A percentile compares a stretch with the other conserved stretches of the same genome.
These are phyloP conservation scores for Rutstroemia sp. DNA, from an alignment of 2,329 filamentous ascomycete genomes.

Conservation along the genomic window DNA sequence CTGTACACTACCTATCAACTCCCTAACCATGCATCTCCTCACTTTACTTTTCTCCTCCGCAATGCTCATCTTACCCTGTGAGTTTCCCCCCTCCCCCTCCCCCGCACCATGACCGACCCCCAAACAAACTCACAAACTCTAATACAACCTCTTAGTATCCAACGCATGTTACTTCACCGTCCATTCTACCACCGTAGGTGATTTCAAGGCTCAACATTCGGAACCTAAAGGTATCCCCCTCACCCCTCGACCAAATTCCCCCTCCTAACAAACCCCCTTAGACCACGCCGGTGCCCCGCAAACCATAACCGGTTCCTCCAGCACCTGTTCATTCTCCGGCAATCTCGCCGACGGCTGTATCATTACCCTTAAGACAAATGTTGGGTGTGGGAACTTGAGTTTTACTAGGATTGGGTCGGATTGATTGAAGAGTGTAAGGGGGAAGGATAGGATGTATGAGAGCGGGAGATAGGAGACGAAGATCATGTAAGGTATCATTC, in stretches of 20 bases:
- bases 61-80: neutral
- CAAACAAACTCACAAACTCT: neutral
- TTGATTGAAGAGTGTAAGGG: no score
- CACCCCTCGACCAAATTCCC: neutral
- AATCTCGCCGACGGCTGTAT: neutral
- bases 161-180: neutral
- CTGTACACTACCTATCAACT: no score
- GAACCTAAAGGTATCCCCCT: neutral
- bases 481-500: no score
- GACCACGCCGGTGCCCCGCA: neutral
- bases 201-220: neutral
- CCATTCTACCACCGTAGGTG: neutral
- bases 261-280: neutral
- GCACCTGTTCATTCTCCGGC: neutral
- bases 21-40: neutral
- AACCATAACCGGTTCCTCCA: neutral
- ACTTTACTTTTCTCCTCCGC: neutral
- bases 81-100: neutral
- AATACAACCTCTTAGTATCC: neutral
- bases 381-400: neutral
- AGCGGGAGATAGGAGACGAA: neutral
- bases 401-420: neutral
- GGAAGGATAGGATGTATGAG: no score
- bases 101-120: neutral
- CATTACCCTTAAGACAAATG: neutral